These are phyloP conservation scores for Rutstroemia sp. DNA, from an alignment of 2,329 filamentous ascomycete species.

Conservation along the genomic window DNA sequence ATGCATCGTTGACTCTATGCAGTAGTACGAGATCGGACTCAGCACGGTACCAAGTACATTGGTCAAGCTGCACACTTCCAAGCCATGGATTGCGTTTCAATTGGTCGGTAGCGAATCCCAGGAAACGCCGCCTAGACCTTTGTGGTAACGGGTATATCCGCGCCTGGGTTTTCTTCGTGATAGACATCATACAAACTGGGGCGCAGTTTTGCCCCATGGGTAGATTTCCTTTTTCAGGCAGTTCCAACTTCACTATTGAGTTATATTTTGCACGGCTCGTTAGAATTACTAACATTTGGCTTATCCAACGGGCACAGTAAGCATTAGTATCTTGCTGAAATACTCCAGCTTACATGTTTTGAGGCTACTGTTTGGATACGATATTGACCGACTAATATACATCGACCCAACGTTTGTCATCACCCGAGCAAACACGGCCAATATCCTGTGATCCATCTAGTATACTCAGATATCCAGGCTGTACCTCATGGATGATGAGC, in stretches of 20 bases:
- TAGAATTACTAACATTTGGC: background rate
- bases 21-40: slow-evolving; percentile 5
- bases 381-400: slow-evolving; percentile 5
- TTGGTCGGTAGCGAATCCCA: background rate
- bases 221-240: slow-evolving; percentile 3
- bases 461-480: background rate
- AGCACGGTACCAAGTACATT: background rate
- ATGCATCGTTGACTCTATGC: background rate
- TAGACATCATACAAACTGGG: slow-evolving; percentile 1
- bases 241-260: background rate
- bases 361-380: slow-evolving; percentile 1
- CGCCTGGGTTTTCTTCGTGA: slow-evolving; percentile 1
- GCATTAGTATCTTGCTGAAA: background rate
- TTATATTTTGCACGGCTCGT: slow-evolving; percentile 4
- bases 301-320: slow-evolving; percentile 3
- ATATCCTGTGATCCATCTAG: background rate
- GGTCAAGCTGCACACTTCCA: background rate
- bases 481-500: background rate
- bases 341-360: slow-evolving; percentile 4
- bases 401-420: background rate
- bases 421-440: background rate
- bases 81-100: background rate
- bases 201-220: slow-evolving; percentile 4
- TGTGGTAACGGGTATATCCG: slow-evolving; percentile 9
- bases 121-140: slow-evolving; percentile 2